Percentiles rank a stretch among this genome's conserved stretches.
Evolutionary conservation across 495 filamentous ascomycete genomes (phyloP).

Genomic region (Jackrogersella minutella): DNA sequence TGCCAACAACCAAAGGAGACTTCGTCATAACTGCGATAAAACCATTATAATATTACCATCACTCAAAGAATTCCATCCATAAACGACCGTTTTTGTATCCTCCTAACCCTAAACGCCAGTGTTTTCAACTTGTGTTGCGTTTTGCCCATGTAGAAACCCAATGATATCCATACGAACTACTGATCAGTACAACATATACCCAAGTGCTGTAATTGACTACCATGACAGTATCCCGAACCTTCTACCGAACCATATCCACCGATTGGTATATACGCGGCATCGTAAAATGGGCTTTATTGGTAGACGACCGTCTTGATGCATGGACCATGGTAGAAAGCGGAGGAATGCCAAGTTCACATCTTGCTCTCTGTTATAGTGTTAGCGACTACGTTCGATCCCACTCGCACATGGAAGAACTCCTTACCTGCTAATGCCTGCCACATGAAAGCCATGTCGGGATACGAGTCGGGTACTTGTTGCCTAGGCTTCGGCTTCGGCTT

Average conservation of each 20-base stretch:
- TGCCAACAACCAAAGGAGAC: no score
- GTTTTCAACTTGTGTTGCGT: no score
- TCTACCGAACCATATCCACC: no score
- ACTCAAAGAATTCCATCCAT: no score
- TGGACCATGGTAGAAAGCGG: not conserved
- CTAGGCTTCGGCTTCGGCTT: slow-evolving; percentile 15
- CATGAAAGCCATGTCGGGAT: slow-evolving; percentile 29
- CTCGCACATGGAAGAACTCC: not conserved
- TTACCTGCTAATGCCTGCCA: slow-evolving; percentile 33
- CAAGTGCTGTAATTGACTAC: not conserved
- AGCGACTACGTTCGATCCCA: not conserved
- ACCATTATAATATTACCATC: no score
- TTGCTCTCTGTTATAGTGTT: slow-evolving; percentile 19
- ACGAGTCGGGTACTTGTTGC: not conserved
- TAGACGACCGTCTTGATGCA: not conserved
- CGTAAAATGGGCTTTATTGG: not conserved
- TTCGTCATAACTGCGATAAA: no score
- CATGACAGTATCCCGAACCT: not conserved
- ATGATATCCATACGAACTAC: no score
- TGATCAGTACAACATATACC: no score
- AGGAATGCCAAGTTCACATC: not conserved
- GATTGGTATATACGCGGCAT: no score
- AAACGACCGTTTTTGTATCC: no score
- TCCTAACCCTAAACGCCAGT: no score
- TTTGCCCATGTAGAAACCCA: no score